These are phyloP conservation scores for Biscogniauxia mediterranea DNA, from an alignment of 2,329 filamentous ascomycete species.

Conservation along the genomic window DNA sequence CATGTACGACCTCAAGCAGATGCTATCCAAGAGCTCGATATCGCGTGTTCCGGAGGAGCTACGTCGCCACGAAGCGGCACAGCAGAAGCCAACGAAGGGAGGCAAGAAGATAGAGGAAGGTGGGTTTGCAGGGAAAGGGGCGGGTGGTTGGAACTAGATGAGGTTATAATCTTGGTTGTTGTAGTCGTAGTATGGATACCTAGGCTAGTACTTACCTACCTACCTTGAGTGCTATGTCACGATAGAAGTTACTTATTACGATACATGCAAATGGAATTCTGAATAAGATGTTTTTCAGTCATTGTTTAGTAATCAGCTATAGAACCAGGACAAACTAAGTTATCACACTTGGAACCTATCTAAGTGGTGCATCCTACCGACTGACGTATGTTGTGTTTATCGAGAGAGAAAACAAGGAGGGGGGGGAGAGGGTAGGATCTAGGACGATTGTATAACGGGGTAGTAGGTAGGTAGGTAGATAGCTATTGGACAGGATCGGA, in stretches of 20 bases:
- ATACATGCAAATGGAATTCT: not conserved
- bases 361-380: no score
- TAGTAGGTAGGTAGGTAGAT: no score
- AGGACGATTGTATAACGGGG: no score
- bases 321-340: no score
- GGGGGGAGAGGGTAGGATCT: no score
- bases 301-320: not conserved
- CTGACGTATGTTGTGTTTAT: no score
- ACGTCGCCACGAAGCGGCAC: slow-evolving; percentile 84
- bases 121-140: not conserved
- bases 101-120: slow-evolving; percentile 30
- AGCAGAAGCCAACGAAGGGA: slow-evolving; percentile 65
- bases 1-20: slow-evolving; percentile 93
- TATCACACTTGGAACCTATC: no score
- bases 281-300: not conserved
- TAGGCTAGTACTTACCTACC: no score
- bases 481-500: no score
- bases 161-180: not conserved
- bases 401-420: no score
- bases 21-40: slow-evolving; percentile 86
- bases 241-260: not conserved
- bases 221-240: not conserved
- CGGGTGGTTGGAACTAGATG: not conserved
- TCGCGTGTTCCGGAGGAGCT: slow-evolving; percentile 90
- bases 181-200: no score